Evolutionary conservation across 2,329 filamentous ascomycete genomes (phyloP), one percentile per base, ranked within the genome.

Genomic region (Trichoderma harzianum): DNA sequence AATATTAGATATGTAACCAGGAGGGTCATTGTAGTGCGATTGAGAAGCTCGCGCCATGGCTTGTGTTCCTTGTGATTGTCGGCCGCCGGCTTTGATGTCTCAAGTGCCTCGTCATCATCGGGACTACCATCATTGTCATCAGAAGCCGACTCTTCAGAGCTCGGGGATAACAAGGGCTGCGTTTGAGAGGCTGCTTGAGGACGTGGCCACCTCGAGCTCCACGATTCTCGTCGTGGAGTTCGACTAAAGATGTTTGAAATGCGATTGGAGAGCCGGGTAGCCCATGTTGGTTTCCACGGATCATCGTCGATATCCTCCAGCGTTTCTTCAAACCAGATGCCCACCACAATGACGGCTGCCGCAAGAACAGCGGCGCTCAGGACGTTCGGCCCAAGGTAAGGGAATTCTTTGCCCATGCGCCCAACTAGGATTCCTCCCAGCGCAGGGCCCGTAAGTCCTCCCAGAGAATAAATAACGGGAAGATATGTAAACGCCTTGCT

Each of bases 391-490:
- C 89, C 87, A 5, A 98, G 85, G 77, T 97, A 99, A 0, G 96
- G 96, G 79, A 93, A 95, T 1, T 86, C 84, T 62, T 88, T 88
- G 2, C 81, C 79, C 32, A 89, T 79, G 61, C 85, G 86, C 58
- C 91, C 88, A 0, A 97, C 92, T 69, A 98, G 82, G 53, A 98
- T 80, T 0, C 96, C 96, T 16, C 96, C 96, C n/a, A 98, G 83
- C 1, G 97, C 90, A 0, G 96, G 96, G 0, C 96, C 96, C 0
- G 95, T 96, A 73, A 99, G 97, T 57, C 93, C 93, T 21, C 96
- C 96, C 39, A 99, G 85, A 5, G 95, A 95, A 81, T 99, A 99
- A n/a, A 98, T 91, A 51, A 98, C 92, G 0, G 96, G 96, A 55
- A 99, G 85, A 83, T 97, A 99, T 2, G 93, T 96, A 77, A 99